Conservation (phyloP, 2,329 filamentous ascomycete genomes). For the Fusarium pilosicola region DNA sequence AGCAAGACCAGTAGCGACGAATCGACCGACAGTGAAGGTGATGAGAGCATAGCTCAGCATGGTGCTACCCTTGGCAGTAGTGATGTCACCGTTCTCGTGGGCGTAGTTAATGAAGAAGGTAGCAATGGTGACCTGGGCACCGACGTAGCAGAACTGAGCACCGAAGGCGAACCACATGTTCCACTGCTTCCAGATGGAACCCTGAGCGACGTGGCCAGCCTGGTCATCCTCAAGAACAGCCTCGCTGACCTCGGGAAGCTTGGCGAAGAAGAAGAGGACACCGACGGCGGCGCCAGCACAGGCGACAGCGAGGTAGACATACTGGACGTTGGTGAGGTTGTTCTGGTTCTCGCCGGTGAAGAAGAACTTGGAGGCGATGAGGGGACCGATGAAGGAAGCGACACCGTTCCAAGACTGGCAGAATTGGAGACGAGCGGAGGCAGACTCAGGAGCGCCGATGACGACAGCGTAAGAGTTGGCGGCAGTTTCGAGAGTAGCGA, state of each 20-base stretch:
- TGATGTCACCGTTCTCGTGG: slow-evolving; percentile 66
- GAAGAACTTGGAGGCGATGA: slow-evolving; percentile 78
- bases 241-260: slow-evolving; percentile 76
- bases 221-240: slow-evolving; percentile 50
- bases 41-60: slow-evolving; percentile 80
- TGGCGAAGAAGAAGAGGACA: slow-evolving; percentile 71
- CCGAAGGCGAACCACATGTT: slow-evolving; percentile 79
- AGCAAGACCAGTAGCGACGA: slow-evolving; percentile 72
- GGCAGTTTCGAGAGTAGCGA: slow-evolving; percentile 79
- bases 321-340: slow-evolving; percentile 75
- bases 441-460: slow-evolving; percentile 52
- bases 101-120: slow-evolving; percentile 79
- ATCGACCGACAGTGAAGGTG: slow-evolving; percentile 78
- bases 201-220: slow-evolving; percentile 63
- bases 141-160: slow-evolving; percentile 82
- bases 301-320: slow-evolving; percentile 78
- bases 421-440: slow-evolving; percentile 55
- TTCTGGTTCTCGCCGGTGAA: slow-evolving; percentile 68
- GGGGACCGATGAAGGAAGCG: slow-evolving; percentile 76
- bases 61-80: slow-evolving; percentile 62
- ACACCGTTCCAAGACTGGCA: slow-evolving; percentile 82
- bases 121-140: slow-evolving; percentile 74
- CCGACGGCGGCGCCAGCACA: slow-evolving; percentile 73
- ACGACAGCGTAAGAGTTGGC: slow-evolving; percentile 75
- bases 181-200: slow-evolving; percentile 76